phyloP scores from a whole-genome alignment of 2,329 filamentous ascomycete genomes.

The Colletotrichum melonis region DNA sequence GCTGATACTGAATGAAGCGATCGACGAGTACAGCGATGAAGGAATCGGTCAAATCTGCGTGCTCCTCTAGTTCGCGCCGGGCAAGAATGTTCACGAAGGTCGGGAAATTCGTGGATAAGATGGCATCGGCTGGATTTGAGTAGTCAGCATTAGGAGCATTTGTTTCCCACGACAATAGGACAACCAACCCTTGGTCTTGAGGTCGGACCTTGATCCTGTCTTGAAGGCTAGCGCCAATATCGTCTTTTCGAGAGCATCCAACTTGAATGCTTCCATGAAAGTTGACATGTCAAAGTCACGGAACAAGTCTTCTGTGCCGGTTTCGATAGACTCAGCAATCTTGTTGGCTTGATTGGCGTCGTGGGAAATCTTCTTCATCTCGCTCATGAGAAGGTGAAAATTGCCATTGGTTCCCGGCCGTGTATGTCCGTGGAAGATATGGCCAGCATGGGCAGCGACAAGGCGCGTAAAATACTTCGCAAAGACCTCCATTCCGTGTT shows the following conservation, averaged over 20 bases:
- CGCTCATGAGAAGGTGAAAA: slow-evolving; percentile 83
- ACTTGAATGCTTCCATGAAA: slow-evolving; percentile 95
- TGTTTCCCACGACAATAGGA: slow-evolving; percentile 6
- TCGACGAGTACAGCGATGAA: slow-evolving; percentile 87
- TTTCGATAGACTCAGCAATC: slow-evolving; percentile 94
- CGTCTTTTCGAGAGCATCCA: slow-evolving; percentile 89
- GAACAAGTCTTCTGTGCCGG: slow-evolving; percentile 90
- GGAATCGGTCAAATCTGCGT: slow-evolving; percentile 73
- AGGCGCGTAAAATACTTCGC: slow-evolving; percentile 95
- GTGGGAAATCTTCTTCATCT: slow-evolving; percentile 87
- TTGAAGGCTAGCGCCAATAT: slow-evolving; percentile 91
- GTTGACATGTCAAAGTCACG: slow-evolving; percentile 95
- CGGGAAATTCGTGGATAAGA: slow-evolving; percentile 82
- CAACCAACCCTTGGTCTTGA: slow-evolving; percentile 86
- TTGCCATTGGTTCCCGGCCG: slow-evolving; percentile 82
- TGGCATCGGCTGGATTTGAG: slow-evolving; percentile 78
- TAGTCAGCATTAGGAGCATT: slow-evolving; percentile 56
- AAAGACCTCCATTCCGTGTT: slow-evolving; percentile 99
- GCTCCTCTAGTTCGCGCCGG: slow-evolving; percentile 69
- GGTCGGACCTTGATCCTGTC: slow-evolving; percentile 79
- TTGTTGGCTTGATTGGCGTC: slow-evolving; percentile 86
- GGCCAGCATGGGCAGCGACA: slow-evolving; percentile 88
- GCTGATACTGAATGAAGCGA: slow-evolving; percentile 87
- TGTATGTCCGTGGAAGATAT: slow-evolving; percentile 87
- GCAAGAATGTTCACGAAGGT: slow-evolving; percentile 83